Evolutionary conservation across 2,329 filamentous ascomycete species (phyloP).

Genomic region (Macrophomina pseudophaseolina): DNA sequence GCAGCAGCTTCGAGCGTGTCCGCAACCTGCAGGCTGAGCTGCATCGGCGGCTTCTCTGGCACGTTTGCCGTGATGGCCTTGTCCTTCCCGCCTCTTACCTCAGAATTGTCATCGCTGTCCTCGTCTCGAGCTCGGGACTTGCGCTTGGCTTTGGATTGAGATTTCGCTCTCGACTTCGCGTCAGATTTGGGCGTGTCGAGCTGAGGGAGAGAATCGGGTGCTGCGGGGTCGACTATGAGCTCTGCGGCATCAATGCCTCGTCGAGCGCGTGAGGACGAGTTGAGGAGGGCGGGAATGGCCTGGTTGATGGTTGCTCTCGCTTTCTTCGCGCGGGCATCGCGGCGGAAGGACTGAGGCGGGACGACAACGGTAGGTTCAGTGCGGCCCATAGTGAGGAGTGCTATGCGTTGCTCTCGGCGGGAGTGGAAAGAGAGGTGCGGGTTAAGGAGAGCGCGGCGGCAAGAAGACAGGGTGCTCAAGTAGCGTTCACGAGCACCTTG

Average conservation of each 20-base stretch:
- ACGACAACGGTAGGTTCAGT: conserved; percentile 44
- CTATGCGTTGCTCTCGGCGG: not conserved
- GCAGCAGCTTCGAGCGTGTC: conserved; percentile 62
- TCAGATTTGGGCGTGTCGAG: conserved; percentile 16
- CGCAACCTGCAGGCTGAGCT: conserved; percentile 53
- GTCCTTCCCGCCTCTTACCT: not conserved
- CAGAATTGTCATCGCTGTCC: conserved; percentile 26
- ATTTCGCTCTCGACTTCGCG: conserved; percentile 28
- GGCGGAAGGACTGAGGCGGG: conserved; percentile 41
- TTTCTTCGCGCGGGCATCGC: conserved; percentile 55
- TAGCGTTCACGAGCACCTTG: conserved; percentile 5
- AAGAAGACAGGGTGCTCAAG: conserved; percentile 9
- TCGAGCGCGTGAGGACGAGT: conserved; percentile 60
- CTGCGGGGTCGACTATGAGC: conserved; percentile 50
- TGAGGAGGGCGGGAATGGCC: conserved; percentile 62
- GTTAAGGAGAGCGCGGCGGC: not conserved
- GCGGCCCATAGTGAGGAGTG: conserved; percentile 40
- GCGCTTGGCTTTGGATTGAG: conserved; percentile 34
- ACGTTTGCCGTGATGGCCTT: not conserved
- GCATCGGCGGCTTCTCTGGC: conserved; percentile 33
- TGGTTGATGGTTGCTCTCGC: conserved; percentile 65
- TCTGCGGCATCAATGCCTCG: conserved; percentile 60
- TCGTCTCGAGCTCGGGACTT: conserved; percentile 10
- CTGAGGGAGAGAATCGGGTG: not conserved
- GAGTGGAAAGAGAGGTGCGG: not conserved